Conservation (phyloP, 176 grass and related monocot species). For the Eleusine indica region DNA sequence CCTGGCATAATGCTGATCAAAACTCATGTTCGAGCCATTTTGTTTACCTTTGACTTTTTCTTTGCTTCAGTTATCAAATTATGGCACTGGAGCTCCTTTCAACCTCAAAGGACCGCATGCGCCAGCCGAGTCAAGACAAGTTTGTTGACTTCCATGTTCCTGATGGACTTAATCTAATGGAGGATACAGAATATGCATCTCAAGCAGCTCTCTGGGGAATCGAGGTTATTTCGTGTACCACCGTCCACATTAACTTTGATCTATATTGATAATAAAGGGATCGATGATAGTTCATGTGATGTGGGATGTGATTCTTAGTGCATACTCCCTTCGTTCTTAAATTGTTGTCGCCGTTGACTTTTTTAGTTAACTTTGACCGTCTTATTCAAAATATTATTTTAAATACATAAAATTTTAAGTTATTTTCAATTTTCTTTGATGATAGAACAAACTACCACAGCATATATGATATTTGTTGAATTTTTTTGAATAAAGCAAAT, state of each 20-base stretch:
- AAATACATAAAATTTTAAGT: too few species aligned
- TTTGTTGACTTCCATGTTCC: slow-evolving; percentile 83
- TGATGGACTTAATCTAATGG: slow-evolving; percentile 77
- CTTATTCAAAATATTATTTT: too few species aligned
- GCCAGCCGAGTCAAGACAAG: slow-evolving; percentile 46
- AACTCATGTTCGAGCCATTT: slow-evolving; percentile 1
- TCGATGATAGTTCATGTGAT: background rate
- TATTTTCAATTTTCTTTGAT: too few species aligned
- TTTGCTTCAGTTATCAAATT: slow-evolving; percentile 75
- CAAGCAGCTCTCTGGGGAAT: slow-evolving; percentile 96
- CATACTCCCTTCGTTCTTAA: background rate
- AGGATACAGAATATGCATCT: slow-evolving; percentile 80
- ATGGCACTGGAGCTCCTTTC: slow-evolving; percentile 74
- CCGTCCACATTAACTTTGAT: slow-evolving; percentile 32
- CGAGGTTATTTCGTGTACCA: slow-evolving; percentile 58
- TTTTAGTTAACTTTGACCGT: too few species aligned
- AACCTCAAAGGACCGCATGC: slow-evolving; percentile 44
- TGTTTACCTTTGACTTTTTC: slow-evolving; percentile 17
- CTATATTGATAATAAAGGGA: slow-evolving; percentile 12
- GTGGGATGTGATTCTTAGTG: background rate
- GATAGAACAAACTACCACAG: too few species aligned
- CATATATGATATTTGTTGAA: too few species aligned
- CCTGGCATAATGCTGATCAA: background rate
- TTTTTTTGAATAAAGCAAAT: too few species aligned
- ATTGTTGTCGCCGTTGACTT: too few species aligned